Conservation (phyloP, 768 basidiomycete species). For the Coprinopsis marcescibilis region DNA sequence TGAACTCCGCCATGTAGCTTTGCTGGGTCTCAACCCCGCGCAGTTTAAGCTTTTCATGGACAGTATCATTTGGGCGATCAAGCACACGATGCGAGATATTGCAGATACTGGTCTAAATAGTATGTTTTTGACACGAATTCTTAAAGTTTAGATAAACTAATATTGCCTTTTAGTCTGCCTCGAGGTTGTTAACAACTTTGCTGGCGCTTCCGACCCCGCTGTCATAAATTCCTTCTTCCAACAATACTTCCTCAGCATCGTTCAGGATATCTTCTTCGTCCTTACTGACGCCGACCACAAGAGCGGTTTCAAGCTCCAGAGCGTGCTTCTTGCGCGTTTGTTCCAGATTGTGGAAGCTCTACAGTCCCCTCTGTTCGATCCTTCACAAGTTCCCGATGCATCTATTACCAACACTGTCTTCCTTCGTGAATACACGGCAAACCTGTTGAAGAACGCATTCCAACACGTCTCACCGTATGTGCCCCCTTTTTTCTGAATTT, state of each 20-base stretch:
- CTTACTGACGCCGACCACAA: slow-evolving; percentile 98
- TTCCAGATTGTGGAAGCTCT: slow-evolving; percentile 82
- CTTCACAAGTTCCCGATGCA: slow-evolving; percentile 61
- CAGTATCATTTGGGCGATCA: slow-evolving; percentile 99
- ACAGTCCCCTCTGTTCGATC: slow-evolving; percentile 80
- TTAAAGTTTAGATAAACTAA: slow-evolving; percentile 5
- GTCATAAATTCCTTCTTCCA: slow-evolving; percentile 94
- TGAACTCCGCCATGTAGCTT: slow-evolving; percentile 39
- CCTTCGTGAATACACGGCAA: slow-evolving; percentile 81
- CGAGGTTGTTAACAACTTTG: slow-evolving; percentile 95
- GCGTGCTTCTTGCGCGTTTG: slow-evolving; percentile 84
- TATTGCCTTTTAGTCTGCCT: slow-evolving; percentile 58
- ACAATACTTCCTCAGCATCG: slow-evolving; percentile 87
- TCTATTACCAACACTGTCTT: slow-evolving; percentile 73
- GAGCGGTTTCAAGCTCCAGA: slow-evolving; percentile 96
- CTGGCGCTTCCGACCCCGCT: slow-evolving; percentile 59
- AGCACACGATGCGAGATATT: slow-evolving; percentile 98
- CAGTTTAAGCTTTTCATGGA: slow-evolving; percentile 99
- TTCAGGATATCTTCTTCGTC: slow-evolving; percentile 96
- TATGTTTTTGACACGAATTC: slow-evolving; percentile 30
- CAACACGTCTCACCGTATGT: slow-evolving; percentile 83
- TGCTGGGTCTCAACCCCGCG: slow-evolving; percentile 78
- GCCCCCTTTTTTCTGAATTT: slow-evolving; percentile 11
- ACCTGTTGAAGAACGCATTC: slow-evolving; percentile 84
- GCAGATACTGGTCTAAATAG: slow-evolving; percentile 83